Evolutionary conservation across 202 grass and related monocot species (phyloP).

Genomic region (Panicum virgatum): DNA sequence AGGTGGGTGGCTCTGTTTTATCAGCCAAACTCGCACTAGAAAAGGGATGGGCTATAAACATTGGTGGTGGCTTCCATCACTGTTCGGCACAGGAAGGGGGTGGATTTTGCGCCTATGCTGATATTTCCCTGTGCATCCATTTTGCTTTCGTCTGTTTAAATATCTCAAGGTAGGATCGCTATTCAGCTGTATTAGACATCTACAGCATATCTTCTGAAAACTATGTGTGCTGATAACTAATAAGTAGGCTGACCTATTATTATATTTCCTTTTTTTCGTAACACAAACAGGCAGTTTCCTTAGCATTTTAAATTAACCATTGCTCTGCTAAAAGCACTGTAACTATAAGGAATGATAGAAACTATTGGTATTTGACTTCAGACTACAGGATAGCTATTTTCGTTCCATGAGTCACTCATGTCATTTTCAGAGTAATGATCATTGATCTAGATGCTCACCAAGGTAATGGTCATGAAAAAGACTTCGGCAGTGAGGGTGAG

Average conservation of each 20-base stretch:
- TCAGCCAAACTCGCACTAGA: slow-evolving; percentile 65
- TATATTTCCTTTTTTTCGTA: neutral
- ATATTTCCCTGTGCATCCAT: slow-evolving; percentile 69
- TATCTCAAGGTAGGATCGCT: slow-evolving; percentile 54
- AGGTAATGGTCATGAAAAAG: slow-evolving; percentile 78
- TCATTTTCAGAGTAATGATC: slow-evolving; percentile 60
- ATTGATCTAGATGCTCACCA: slow-evolving; percentile 77
- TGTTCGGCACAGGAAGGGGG: slow-evolving; percentile 68
- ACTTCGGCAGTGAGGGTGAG: slow-evolving; percentile 55
- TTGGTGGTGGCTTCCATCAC: slow-evolving; percentile 72
- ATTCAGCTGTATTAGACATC: neutral
- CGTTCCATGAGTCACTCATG: neutral
- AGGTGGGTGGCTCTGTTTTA: slow-evolving; percentile 63
- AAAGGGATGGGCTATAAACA: slow-evolving; percentile 63
- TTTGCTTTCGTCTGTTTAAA: slow-evolving; percentile 60
- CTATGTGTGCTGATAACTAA: neutral
- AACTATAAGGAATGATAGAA: neutral
- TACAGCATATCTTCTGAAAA: neutral
- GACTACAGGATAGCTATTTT: neutral
- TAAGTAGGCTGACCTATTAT: neutral
- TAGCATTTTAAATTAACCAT: neutral
- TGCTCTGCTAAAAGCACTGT: neutral
- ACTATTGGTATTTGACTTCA: neutral
- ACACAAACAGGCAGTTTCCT: neutral
- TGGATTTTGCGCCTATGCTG: slow-evolving; percentile 78